Base-by-base conservation (phyloP, 2,329 filamentous ascomycete genomes). In the Chaetomium strumarium region DNA sequence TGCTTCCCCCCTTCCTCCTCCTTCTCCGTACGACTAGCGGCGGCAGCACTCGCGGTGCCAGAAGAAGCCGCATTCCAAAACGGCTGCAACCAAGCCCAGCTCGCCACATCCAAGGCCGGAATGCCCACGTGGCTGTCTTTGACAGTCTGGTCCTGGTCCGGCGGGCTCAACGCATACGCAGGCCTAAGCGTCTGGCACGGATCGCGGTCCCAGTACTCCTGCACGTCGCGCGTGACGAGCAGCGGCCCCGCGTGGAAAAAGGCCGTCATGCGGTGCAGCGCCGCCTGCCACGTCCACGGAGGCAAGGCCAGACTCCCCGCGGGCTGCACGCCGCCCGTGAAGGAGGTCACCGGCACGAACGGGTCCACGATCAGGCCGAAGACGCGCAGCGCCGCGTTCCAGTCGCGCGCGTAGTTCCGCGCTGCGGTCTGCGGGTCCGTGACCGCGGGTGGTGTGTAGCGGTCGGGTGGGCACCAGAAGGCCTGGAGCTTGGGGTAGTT, bases 191-290 rank as follows among this genome's bases (percentile, higher is more conserved):
- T 39, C 34, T 47, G 37, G 11, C 10, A 19, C 33, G 45, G 30
- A 7, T 33, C 31, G 31, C 31, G 8, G 17, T 41, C 39, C 46
- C 53, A 58, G 1, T 12, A 24, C 6, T 55, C 56, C 16, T 31
- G 41, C 1, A 69, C 60, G 16, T 67, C 63, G 62, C 54, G 1
- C 13, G 45, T 20, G 19, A 71, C 34, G 0, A 63, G 56, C 20
- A 70, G 14, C 0, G 70, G 72, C 0, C 72, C 72, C 0, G 62
- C 51, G 47, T 67, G 67, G 56, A 72, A 72, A 46, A 74, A 74
- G 1, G 70, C 70, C 0, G 64, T 69, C 64, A 74, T 73, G 1
- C 51, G 63, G 13, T 63, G 53, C 56, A 73, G 55, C 2, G 70
- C 70, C 0, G 40, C 17, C 47, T 74, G 64, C 66, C 66, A 68